Conservation (phyloP, 2,329 filamentous ascomycete species). For the Alternaria sp. region DNA sequence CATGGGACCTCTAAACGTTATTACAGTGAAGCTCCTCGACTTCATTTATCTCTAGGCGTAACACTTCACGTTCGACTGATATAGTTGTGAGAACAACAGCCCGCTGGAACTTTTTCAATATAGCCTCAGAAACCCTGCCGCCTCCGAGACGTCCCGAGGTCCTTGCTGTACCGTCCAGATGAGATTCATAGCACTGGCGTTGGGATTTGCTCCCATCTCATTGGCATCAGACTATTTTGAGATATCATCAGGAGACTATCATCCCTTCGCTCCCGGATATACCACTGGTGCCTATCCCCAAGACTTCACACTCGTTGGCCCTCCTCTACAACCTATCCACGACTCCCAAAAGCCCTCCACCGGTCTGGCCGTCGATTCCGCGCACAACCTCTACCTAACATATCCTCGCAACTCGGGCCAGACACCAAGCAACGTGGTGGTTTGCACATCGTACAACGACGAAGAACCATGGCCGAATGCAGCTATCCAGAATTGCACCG, state of each 20-base stretch:
- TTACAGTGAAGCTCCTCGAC: neutral
- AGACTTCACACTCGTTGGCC: slow-evolving; percentile 48
- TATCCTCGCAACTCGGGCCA: slow-evolving; percentile 51
- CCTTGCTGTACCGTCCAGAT: neutral
- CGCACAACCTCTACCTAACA: slow-evolving; percentile 50
- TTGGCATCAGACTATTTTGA: slow-evolving; percentile 14
- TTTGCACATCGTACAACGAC: slow-evolving; percentile 47
- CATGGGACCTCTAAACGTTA: neutral
- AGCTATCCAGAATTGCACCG: slow-evolving; percentile 49
- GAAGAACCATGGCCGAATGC: slow-evolving; percentile 52
- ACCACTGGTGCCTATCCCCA: slow-evolving; percentile 31
- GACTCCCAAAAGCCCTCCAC: slow-evolving; percentile 48
- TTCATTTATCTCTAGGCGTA: neutral
- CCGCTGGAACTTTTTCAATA: neutral
- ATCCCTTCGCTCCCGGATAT: slow-evolving; percentile 18
- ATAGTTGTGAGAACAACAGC: neutral
- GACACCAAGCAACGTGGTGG: slow-evolving; percentile 48
- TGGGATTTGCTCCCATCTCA: neutral
- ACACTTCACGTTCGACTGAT: neutral
- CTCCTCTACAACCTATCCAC: slow-evolving; percentile 46
- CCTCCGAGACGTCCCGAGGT: neutral
- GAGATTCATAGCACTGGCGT: neutral
- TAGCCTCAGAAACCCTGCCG: neutral
- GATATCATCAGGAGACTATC: slow-evolving; percentile 12
- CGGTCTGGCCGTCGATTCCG: slow-evolving; percentile 48